Conservation (phyloP, 2,329 filamentous ascomycete species). For the Penicillium sp. region DNA sequence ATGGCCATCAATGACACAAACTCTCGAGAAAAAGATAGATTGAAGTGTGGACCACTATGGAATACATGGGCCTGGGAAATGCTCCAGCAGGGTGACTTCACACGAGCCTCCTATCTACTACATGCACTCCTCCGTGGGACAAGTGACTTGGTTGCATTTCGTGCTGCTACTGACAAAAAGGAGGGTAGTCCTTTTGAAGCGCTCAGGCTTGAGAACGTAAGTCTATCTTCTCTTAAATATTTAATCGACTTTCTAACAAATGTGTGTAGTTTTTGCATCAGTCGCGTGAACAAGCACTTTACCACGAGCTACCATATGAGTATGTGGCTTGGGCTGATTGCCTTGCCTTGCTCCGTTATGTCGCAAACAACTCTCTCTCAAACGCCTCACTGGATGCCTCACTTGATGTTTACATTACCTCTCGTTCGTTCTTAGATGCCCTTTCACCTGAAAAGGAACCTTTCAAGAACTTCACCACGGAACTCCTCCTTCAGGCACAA, state of each 20-base stretch:
- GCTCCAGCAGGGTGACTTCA: constrained; percentile 51
- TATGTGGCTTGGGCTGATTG: constrained; percentile 64
- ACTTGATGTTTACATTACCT: constrained; percentile 47
- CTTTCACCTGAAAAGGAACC: constrained; percentile 44
- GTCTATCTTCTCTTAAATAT: constrained; percentile 22
- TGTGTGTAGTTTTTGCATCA: constrained; percentile 61
- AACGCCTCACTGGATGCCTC: constrained; percentile 35
- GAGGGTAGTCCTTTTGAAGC: constrained; percentile 38
- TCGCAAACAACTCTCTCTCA: constrained; percentile 45
- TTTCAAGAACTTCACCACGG: constrained; percentile 47
- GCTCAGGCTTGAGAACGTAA: constrained; percentile 47
- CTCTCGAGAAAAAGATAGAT: constrained; percentile 40
- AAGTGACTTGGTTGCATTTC: constrained; percentile 35
- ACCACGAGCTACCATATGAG: constrained; percentile 51
- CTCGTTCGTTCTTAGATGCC: constrained; percentile 49
- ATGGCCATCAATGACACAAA: constrained; percentile 67
- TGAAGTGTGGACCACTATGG: constrained; percentile 56
- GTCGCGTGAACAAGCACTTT: constrained; percentile 60
- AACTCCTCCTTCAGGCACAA: constrained; percentile 70
- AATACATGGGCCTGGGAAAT: constrained; percentile 70
- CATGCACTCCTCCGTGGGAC: constrained; percentile 44
- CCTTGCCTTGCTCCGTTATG: constrained; percentile 68
- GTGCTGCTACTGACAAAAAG: constrained; percentile 8
- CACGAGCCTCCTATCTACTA: constrained; percentile 44
- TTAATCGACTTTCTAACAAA: constrained; percentile 5